Percentiles rank a stretch among this genome's conserved stretches.
These are phyloP conservation scores for Ceratobasidium sp. DNA, from an alignment of 1,284 basidiomycete genomes.

Conservation along the genomic window DNA sequence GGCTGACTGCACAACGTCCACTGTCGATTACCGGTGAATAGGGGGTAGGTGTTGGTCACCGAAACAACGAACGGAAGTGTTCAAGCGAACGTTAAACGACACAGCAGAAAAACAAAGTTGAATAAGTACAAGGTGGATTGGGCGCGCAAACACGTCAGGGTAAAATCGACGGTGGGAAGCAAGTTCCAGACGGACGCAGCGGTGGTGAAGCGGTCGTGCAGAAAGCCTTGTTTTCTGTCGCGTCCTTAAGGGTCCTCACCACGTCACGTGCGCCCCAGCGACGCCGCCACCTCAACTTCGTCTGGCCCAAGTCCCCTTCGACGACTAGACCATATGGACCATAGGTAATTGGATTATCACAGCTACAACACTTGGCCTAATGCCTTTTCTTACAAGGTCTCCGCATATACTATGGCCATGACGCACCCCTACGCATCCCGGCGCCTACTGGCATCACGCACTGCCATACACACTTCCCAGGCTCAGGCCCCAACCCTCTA, in stretches of 20 bases:
- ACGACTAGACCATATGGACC: background rate
- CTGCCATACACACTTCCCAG: background rate
- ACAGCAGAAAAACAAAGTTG: background rate
- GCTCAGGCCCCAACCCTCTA: background rate
- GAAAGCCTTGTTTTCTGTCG: constrained; percentile 27
- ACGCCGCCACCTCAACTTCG: background rate
- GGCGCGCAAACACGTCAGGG: constrained; percentile 11
- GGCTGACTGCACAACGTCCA: constrained; percentile 5
- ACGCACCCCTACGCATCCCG: too few relatives aligned
- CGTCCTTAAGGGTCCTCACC: constrained; percentile 37
- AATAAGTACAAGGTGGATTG: constrained; percentile 11
- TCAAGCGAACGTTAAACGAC: constrained; percentile 31
- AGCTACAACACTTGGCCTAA: background rate
- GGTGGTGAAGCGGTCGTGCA: constrained; percentile 36
- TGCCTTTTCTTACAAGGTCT: background rate
- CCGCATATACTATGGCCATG: background rate
- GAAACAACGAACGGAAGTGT: constrained; percentile 39
- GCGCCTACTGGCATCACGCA: background rate
- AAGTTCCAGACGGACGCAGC: constrained; percentile 40
- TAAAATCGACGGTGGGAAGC: constrained; percentile 4
- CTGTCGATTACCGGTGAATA: constrained; percentile 37
- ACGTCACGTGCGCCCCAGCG: constrained; percentile 9
- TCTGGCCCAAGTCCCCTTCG: background rate
- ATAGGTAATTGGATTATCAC: background rate
- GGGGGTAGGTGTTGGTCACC: constrained; percentile 31